phyloP scores from a whole-genome alignment of 2,329 filamentous ascomycete genomes.

The Alternaria sp. region DNA sequence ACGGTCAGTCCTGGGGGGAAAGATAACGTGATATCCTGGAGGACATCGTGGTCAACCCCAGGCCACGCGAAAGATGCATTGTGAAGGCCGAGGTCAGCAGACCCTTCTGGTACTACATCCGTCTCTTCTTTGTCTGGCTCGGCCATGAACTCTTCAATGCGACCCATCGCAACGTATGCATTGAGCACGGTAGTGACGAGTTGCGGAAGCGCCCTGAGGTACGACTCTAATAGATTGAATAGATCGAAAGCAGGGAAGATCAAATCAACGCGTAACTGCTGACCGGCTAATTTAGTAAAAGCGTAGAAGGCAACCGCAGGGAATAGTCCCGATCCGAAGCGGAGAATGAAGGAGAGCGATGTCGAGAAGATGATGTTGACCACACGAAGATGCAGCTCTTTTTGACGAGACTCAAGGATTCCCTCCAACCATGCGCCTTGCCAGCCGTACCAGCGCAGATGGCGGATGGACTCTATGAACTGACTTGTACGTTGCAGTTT shows the following conservation, averaged over 20 bases:
- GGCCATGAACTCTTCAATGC: slow-evolving; percentile 85
- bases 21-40: slow-evolving; percentile 60
- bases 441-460: slow-evolving; percentile 83
- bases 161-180: slow-evolving; percentile 78
- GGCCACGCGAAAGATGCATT: slow-evolving; percentile 82
- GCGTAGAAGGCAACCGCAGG: slow-evolving; percentile 82
- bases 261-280: slow-evolving; percentile 75
- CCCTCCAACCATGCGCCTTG: slow-evolving; percentile 74
- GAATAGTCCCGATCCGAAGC: slow-evolving; percentile 74
- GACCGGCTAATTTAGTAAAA: slow-evolving; percentile 74
- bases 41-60: slow-evolving; percentile 63
- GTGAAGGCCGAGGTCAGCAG: slow-evolving; percentile 57
- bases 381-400: slow-evolving; percentile 70
- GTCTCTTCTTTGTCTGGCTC: slow-evolving; percentile 76
- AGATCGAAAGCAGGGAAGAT: slow-evolving; percentile 87
- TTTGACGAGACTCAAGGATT: slow-evolving; percentile 71
- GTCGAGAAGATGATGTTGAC: slow-evolving; percentile 68
- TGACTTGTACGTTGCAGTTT: slow-evolving; percentile 83
- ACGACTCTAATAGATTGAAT: slow-evolving; percentile 76
- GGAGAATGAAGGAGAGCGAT: slow-evolving; percentile 71
- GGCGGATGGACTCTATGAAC: slow-evolving; percentile 84
- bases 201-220: slow-evolving; percentile 75
- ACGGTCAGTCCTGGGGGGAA: slow-evolving; percentile 66
- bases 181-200: slow-evolving; percentile 80
- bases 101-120: slow-evolving; percentile 47